A percentile compares a stretch with the other conserved stretches of the same genome.
Conservation (phyloP, 352 stramenopile species). For the Halophytophthora batemanensis region DNA sequence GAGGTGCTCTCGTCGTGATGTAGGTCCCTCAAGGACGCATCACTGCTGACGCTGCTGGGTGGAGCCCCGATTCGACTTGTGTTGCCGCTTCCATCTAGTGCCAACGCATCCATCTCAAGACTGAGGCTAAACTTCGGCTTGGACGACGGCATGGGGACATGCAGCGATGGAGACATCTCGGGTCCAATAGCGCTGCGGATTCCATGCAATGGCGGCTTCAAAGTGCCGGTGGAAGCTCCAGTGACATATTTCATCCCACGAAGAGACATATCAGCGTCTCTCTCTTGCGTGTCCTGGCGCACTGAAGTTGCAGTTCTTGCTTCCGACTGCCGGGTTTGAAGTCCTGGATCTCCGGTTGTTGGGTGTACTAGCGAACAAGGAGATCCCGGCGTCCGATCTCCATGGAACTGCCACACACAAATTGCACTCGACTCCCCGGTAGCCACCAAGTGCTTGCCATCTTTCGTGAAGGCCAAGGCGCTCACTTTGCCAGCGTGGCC, state of each 20-base stretch:
- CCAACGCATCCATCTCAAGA: slow-evolving; percentile 37
- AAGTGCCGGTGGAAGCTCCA: not conserved
- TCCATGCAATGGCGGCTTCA: not conserved
- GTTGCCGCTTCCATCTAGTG: slow-evolving; percentile 4
- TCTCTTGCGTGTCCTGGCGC: not conserved
- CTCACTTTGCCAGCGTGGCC: slow-evolving; percentile 37
- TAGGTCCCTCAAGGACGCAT: slow-evolving; percentile 1
- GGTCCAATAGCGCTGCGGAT: not conserved
- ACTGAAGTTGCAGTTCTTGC: too few species aligned
- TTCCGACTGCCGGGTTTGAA: too few species aligned
- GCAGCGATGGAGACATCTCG: slow-evolving; percentile 12
- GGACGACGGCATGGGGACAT: slow-evolving; percentile 16
- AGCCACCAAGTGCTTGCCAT: slow-evolving; percentile 38
- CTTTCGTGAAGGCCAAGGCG: slow-evolving; percentile 36
- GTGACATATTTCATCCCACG: not conserved
- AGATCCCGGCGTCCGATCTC: slow-evolving; percentile 23
- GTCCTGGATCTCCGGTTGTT: not conserved
- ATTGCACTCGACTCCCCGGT: slow-evolving; percentile 40
- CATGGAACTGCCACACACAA: slow-evolving; percentile 64
- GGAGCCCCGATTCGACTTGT: not conserved
- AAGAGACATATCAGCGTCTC: not conserved
- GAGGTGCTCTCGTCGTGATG: slow-evolving; percentile 3
- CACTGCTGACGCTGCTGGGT: slow-evolving; percentile 1
- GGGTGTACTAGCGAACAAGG: slow-evolving; percentile 7
- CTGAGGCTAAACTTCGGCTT: slow-evolving; percentile 34